phyloP scores from a whole-genome alignment of 768 basidiomycete genomes.

The Xerocomellus chrysenteron region DNA sequence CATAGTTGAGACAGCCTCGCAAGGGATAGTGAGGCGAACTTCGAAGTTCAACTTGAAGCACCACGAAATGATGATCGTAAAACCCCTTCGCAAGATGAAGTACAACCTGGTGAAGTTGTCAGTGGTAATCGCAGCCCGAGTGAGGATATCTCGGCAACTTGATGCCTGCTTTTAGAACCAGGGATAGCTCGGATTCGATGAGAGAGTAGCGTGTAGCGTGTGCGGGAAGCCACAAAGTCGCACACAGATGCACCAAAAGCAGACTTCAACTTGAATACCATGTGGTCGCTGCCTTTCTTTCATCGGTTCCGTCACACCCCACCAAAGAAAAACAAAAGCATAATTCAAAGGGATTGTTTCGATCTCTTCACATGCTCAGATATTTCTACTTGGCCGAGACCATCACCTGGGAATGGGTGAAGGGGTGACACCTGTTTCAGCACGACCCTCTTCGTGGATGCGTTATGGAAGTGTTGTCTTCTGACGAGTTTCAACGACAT shows the following conservation, averaged over 20 bases:
- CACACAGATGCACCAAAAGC: not conserved
- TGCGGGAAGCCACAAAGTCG: slow-evolving; percentile 1
- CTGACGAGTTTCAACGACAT: slow-evolving; percentile 30
- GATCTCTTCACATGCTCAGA: slow-evolving; percentile 24
- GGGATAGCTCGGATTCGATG: slow-evolving; percentile 7
- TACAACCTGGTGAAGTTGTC: not conserved
- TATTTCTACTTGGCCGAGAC: slow-evolving; percentile 21
- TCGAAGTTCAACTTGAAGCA: not conserved
- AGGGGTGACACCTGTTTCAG: slow-evolving; percentile 33
- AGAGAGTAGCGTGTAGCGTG: slow-evolving; percentile 1
- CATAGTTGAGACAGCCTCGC: slow-evolving; percentile 18
- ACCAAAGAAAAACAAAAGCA: slow-evolving; percentile 2
- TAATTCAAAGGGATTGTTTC: slow-evolving; percentile 7
- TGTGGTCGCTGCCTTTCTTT: not conserved
- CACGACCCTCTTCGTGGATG: slow-evolving; percentile 29
- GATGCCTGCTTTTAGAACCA: slow-evolving; percentile 14
- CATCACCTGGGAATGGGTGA: slow-evolving; percentile 26
- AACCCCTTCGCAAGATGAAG: slow-evolving; percentile 21
- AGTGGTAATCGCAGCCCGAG: not conserved
- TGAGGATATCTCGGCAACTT: slow-evolving; percentile 13
- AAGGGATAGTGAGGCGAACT: slow-evolving; percentile 10
- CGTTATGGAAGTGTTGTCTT: slow-evolving; percentile 28
- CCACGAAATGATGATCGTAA: not conserved
- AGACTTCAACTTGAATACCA: not conserved
- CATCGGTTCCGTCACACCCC: not conserved